phyloP scores from a whole-genome alignment of 352 stramenopile genomes.

The Pythium brachiatum region DNA sequence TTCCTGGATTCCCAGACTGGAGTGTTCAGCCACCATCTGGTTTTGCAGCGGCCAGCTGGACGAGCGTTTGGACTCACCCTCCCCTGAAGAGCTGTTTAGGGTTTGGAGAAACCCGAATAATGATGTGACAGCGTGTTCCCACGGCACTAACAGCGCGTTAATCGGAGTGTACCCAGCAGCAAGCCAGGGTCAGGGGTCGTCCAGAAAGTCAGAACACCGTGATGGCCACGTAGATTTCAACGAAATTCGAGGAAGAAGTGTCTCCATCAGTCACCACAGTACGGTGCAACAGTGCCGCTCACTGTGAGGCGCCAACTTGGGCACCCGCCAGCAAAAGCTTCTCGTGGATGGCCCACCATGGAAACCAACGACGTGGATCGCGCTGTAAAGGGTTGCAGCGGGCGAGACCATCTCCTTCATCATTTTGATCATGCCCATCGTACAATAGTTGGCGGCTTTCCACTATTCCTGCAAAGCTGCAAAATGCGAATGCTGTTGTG shows the following conservation, averaged over 20 bases:
- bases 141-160: no score
- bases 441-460: no score
- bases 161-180: neutral
- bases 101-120: neutral
- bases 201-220: neutral
- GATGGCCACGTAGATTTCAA: neutral
- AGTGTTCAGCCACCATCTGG: conserved; percentile 2
- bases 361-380: no score
- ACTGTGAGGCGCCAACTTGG: no score
- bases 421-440: no score
- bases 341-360: no score
- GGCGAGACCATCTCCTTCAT: neutral
- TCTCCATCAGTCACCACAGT: neutral
- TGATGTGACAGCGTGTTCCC: neutral
- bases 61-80: neutral
- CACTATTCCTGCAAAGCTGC: no score
- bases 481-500: no score
- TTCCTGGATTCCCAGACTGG: neutral
- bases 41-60: neutral
- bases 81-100: neutral
- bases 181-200: neutral
- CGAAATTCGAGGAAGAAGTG: neutral
- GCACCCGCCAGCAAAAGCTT: no score
- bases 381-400: neutral
- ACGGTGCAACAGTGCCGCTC: no score